Evolutionary conservation across 2,329 filamentous ascomycete genomes (phyloP).

Genomic region (Sporothrix pallida): DNA sequence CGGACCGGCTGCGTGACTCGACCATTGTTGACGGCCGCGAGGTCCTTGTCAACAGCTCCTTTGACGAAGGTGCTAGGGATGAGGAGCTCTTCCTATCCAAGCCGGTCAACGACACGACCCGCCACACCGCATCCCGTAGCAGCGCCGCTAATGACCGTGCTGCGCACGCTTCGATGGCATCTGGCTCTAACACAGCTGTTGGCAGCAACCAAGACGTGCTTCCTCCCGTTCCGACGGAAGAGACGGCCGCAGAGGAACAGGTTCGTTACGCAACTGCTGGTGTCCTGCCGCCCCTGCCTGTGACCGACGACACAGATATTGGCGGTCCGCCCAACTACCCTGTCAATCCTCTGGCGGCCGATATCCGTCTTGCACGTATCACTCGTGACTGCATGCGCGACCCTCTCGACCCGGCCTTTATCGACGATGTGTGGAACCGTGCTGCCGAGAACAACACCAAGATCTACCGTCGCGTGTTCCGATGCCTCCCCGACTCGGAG

Average conservation of each 20-base stretch:
- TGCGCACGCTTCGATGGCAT: neutral
- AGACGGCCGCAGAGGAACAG: slow-evolving; percentile 49
- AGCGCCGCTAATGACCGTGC: neutral
- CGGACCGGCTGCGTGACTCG: slow-evolving; percentile 72
- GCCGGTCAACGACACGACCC: neutral
- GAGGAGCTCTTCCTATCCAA: slow-evolving; percentile 9
- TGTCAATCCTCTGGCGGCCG: slow-evolving; percentile 63
- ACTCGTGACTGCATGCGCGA: slow-evolving; percentile 94
- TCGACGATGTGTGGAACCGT: slow-evolving; percentile 84
- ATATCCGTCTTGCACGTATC: slow-evolving; percentile 75
- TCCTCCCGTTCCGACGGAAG: slow-evolving; percentile 60
- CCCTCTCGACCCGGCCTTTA: slow-evolving; percentile 80
- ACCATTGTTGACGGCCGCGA: slow-evolving; percentile 71
- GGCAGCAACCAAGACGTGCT: slow-evolving; percentile 49
- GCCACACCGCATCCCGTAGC: neutral
- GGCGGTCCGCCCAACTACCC: slow-evolving; percentile 65
- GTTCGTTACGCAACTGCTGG: slow-evolving; percentile 69
- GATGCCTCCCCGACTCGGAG: slow-evolving; percentile 95
- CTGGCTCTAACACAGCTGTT: neutral
- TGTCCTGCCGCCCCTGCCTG: slow-evolving; percentile 72
- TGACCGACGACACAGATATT: slow-evolving; percentile 80
- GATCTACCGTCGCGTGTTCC: slow-evolving; percentile 90
- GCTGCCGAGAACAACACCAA: slow-evolving; percentile 95
- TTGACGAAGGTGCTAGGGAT: slow-evolving; percentile 27
- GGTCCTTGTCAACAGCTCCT: slow-evolving; percentile 65